Evolutionary conservation across 2,329 filamentous ascomycete species (phyloP), one percentile per base, ranked within the genome.

Genomic region (Fusarium tuaranense): DNA sequence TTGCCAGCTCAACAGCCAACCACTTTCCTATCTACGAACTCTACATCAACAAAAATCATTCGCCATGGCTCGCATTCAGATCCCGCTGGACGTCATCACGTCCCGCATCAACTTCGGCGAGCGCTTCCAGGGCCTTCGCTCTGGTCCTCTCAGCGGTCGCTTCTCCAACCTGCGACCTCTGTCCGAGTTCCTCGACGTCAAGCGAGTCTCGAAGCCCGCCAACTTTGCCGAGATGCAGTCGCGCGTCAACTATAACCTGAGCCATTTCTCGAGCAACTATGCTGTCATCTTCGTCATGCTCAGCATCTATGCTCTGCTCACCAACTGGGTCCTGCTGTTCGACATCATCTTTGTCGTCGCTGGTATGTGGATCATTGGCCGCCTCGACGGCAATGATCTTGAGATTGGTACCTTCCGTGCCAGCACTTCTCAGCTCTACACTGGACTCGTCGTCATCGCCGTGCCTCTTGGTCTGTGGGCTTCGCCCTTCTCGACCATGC

Each of bases 241-340:
- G 78, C 92, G 96, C 76, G 92, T 98, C 86, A 97, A 97, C 88
- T 98, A 98, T 92, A 99, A 99, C 85, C 87, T 99, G 76, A 92
- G 93, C 83, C 93, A 98, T 88, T 99, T 97, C 89, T 97, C 95
- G 73, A 98, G 95, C 92, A 99, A 99, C 88, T 99, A 99, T 90
- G 93, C 94, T 78, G 93, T 94, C 74, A 91, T 98, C 79, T 98
- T 98, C 83, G 88, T 94, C 79, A 97, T 99, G 92, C 92, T 99
- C 81, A 94, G 93, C 88, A 93, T 99, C 86, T 99, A 99, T 88
- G 94, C 94, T 80, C 87, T 99, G 80, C 89, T 99, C 80, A 97
- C 94, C 79, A 98, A 98, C 86, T 88, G 91, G 80, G 85, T 92
- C 55, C 89, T 99, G 63, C 91, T 98, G 71, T 98, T 98, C 83